phyloP scores from a whole-genome alignment of 2,329 filamentous ascomycete genomes.

The Ceratocystis destructans region DNA sequence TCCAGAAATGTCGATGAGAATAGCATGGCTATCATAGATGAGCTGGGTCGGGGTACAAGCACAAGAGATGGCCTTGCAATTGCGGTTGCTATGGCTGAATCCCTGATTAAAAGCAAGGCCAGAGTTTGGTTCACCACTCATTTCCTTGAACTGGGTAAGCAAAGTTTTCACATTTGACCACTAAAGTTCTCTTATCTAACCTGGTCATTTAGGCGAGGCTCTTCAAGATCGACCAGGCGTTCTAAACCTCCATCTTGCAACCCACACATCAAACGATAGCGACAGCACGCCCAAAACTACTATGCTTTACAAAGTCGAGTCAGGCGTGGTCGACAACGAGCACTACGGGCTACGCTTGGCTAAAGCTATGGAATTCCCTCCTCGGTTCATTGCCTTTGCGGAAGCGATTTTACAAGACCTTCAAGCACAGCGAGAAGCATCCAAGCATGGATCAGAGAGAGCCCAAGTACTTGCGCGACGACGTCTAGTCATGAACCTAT shows the following conservation, averaged over 20 bases:
- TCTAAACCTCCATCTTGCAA: slow-evolving; percentile 66
- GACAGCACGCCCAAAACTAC: slow-evolving; percentile 49
- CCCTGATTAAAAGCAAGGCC: slow-evolving; percentile 63
- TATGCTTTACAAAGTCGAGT: slow-evolving; percentile 75
- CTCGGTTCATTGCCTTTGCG: slow-evolving; percentile 52
- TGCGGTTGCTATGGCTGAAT: slow-evolving; percentile 79
- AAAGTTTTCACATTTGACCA: background rate
- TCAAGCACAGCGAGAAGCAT: slow-evolving; percentile 41
- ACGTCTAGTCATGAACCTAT: slow-evolving; percentile 58
- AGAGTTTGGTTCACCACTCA: slow-evolving; percentile 91
- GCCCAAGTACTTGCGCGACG: slow-evolving; percentile 48
- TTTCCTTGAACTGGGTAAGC: slow-evolving; percentile 58
- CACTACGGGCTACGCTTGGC: slow-evolving; percentile 81
- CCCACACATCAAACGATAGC: slow-evolving; percentile 42
- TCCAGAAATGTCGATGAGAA: slow-evolving; percentile 56
- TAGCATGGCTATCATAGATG: slow-evolving; percentile 76
- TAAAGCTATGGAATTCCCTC: slow-evolving; percentile 57
- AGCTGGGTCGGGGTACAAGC: slow-evolving; percentile 82
- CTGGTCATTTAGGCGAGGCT: slow-evolving; percentile 41
- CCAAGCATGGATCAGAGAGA: slow-evolving; percentile 44
- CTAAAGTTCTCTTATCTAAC: background rate
- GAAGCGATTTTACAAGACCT: slow-evolving; percentile 51
- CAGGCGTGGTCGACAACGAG: slow-evolving; percentile 54
- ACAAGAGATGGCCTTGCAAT: slow-evolving; percentile 80
- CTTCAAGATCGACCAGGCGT: slow-evolving; percentile 64